phyloP scores from a whole-genome alignment of 2,329 filamentous ascomycete species.

The Dactylonectria estremocensis region DNA sequence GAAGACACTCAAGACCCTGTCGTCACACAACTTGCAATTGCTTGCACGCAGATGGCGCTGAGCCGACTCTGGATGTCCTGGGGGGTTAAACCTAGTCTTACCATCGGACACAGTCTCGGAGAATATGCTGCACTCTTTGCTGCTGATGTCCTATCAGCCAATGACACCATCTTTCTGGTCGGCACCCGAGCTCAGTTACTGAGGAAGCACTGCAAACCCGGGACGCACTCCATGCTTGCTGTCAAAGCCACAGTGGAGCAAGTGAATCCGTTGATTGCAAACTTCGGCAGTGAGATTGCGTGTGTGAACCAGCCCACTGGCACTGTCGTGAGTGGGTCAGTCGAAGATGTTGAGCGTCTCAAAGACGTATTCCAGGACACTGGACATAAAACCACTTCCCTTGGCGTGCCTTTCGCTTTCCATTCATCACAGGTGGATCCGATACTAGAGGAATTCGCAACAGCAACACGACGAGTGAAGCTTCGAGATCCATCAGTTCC shows the following conservation, averaged over 20 bases:
- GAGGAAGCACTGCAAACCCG: constrained; percentile 64
- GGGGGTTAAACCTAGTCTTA: constrained; percentile 57
- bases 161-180: constrained; percentile 74
- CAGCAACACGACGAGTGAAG: constrained; percentile 55
- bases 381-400: constrained; percentile 61
- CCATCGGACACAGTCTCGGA: constrained; percentile 68
- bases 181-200: constrained; percentile 71
- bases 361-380: constrained; percentile 51
- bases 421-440: constrained; percentile 69
- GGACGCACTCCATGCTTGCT: constrained; percentile 51
- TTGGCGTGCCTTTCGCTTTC: constrained; percentile 69
- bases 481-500: constrained; percentile 63
- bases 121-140: constrained; percentile 75
- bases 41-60: constrained; percentile 59
- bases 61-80: constrained; percentile 51
- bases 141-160: constrained; percentile 71
- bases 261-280: constrained; percentile 34
- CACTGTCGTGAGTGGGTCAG: constrained; percentile 75
- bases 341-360: constrained; percentile 60
- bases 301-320: constrained; percentile 84
- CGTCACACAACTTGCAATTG: constrained; percentile 57
- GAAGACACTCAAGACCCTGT: constrained; percentile 34
- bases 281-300: constrained; percentile 67
- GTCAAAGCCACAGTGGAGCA: constrained; percentile 29
- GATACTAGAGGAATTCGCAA: constrained; percentile 72